Evolutionary conservation across 2,329 filamentous ascomycete species (phyloP), one percentile per base, ranked within the genome.

Genomic region (Apiospora marii): DNA sequence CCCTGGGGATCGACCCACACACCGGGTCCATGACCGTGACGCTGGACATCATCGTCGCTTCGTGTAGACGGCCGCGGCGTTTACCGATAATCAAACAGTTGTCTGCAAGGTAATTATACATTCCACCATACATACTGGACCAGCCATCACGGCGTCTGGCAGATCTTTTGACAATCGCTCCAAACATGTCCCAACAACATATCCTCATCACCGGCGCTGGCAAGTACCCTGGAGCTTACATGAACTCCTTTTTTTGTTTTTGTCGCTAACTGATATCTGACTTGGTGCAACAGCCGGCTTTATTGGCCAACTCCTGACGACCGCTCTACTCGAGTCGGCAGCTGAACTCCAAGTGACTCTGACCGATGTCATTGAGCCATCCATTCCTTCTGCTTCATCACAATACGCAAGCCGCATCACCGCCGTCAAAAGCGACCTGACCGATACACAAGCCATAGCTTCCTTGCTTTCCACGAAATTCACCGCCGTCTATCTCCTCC

Each of bases 251-350:
- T 37, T 37, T 37, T 37, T 10, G 27, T 8, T 58, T 58, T 58
- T 16, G 14, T 16, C 14, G 16, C 24, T 61, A 13, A 61, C 49
- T n/a, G 90, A 91, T 37, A 37, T 37, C 8, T 37, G 6, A 90
- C 86, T 10, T 13, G n/a, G 48, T 13, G 24, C 27, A 34, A 58
- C 27, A 58, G 88, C 88, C 64, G 91, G 91, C 73, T 92, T 92
- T 79, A 88, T 92, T 72, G 90, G 90, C 77, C 90, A 92, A 79
- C 85, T 88, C 64, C 85, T 92, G 34, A 86, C 89, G 3, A 84
- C 84, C 69, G 86, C 88, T 48, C 85, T 92, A 3, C 82, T 92
- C 44, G 82, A 85, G 24, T 79, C 80, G 0, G 77, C 79, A 0
- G 74, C 78, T 1, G 78, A 76, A 43, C 71, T 85, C 27, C 82